Evolutionary conservation across 805 yeast genomes (phyloP).

Genomic region (Cyberlindnera euphorbiiphila): DNA sequence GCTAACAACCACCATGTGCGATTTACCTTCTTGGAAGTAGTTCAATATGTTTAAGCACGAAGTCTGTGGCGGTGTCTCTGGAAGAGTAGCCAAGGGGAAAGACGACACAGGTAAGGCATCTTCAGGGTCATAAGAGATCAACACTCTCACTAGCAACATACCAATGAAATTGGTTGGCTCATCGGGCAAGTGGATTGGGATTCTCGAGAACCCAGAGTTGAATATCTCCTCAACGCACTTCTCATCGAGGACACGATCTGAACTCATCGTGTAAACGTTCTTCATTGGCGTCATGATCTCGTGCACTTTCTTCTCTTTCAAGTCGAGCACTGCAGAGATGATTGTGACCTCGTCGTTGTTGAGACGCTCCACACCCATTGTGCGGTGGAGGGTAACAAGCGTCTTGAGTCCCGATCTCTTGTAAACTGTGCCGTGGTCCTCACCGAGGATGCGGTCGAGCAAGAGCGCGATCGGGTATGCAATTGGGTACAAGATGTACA

Average conservation of each 20-base stretch:
- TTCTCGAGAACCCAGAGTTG: constrained; percentile 91
- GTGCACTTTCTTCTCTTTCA: constrained; percentile 84
- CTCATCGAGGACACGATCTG: constrained; percentile 81
- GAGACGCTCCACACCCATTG: constrained; percentile 92
- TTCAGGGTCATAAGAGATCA: constrained; percentile 95
- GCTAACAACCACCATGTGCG: constrained; percentile 94
- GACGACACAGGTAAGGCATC: constrained; percentile 89
- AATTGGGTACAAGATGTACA: constrained; percentile 88
- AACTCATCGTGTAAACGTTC: constrained; percentile 82
- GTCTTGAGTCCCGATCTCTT: constrained; percentile 92
- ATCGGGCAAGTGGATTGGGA: constrained; percentile 87
- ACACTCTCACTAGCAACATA: constrained; percentile 86
- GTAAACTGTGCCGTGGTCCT: constrained; percentile 94
- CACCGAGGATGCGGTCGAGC: constrained; percentile 81
- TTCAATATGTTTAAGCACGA: constrained; percentile 91
- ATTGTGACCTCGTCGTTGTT: constrained; percentile 96
- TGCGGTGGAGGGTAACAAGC: constrained; percentile 84
- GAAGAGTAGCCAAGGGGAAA: constrained; percentile 92
- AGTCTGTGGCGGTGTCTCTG: constrained; percentile 89
- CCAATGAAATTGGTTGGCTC: constrained; percentile 92
- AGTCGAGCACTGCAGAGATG: constrained; percentile 87
- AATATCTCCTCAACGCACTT: constrained; percentile 81
- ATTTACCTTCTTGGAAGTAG: constrained; percentile 96
- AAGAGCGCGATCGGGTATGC: constrained; percentile 87
- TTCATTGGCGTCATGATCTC: constrained; percentile 93